Evolutionary conservation across 805 yeast species (phyloP), one percentile per base, ranked within the genome.

Genomic region (Kuraishia capsulata): DNA sequence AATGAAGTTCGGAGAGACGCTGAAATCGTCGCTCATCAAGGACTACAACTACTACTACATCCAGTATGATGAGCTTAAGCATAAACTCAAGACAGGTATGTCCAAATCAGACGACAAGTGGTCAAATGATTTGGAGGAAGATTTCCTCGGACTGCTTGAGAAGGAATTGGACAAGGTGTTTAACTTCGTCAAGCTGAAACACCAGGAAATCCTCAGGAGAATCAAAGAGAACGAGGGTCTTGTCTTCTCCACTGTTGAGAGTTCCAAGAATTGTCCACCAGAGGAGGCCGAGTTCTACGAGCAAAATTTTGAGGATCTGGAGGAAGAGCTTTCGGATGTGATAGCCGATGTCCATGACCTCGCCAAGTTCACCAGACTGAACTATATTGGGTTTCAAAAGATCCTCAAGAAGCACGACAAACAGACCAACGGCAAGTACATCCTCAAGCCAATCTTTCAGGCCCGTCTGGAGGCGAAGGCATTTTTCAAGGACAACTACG

Each of bases 291-390:
- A 58, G 30, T 51, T 56, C 20, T 61, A 66, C 43, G 84, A 80
- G 54, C 71, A 78, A 50, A 85, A 79, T 53, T 84, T 80, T 48
- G 81, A 79, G 47, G 80, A 75, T 40, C 62, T 83, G 39, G 92
- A 84, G 56, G 83, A 80, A 43, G 89, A 81, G 48, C 61, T 83
- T 42, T 71, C 81, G 40, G 96, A 89, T 50, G 80, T 92, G 50
- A 89, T 92, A 60, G 96, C 97, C 18, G 97, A 89, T 62, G 96
- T 92, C 33, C 97, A 92, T 54, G 98, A 92, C 59, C 72, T 92
- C 52, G 96, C 96, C 47, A 90, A 90, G 58, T 92, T 86, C 59
- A 77, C 96, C 16, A 74, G 95, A 44, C 73, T 92, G 55, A 92
- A 92, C 62, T 92, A 92, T 66, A 89, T 96, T 17, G 98, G 98